Evolutionary conservation across 768 basidiomycete genomes (phyloP), one percentile per base, ranked within the genome.

Genomic region (Mrakia hoshinonis): DNA sequence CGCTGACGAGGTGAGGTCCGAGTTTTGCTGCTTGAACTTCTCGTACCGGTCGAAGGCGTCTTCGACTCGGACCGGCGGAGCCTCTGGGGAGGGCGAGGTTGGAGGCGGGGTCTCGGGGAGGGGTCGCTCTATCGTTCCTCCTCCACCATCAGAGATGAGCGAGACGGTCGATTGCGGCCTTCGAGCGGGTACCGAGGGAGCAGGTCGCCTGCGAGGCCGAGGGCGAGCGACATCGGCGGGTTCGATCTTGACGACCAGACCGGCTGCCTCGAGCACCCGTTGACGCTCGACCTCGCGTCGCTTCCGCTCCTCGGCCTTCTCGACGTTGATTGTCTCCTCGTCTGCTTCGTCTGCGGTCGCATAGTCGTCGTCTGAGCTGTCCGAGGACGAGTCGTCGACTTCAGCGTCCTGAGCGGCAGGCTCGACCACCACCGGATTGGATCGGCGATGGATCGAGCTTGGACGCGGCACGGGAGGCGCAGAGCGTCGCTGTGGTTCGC

Each of bases 31-130:
- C 80, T 79, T 71, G 73, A 87, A 93, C n/a, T 87, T 82, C 77
- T 94, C 90, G 77, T 95, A 96, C 47, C 91, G 84, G 69, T 90
- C 90, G 78, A 89, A 95, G 0, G 93, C 93, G 78, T 95, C 92
- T 75, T 92, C 88, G 47, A 89, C 52, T 10, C 67, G 39, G 4
- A 61, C 58, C 18, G 34, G 34, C n/a, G 58, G 31, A 31, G 58
- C 36, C 36, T 80, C 15, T 77, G 60, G 60, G 0, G 62, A 70
- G 2, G 69, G 58, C 5, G 69, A 51, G 0, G 60, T 12, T 11
- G 69, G 47, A 49, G 64, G 47, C 10, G 48, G 26, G 18, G 48
- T 31, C 10, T 39, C n/a, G 4, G 34, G 31, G 31, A 62, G 47
- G 11, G 64, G 48, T 66, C 64, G 64, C 29, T 66, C 64, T 36